Base-by-base conservation (phyloP, 352 stramenopile genomes). In the Aphanomyces cochlioides region DNA sequence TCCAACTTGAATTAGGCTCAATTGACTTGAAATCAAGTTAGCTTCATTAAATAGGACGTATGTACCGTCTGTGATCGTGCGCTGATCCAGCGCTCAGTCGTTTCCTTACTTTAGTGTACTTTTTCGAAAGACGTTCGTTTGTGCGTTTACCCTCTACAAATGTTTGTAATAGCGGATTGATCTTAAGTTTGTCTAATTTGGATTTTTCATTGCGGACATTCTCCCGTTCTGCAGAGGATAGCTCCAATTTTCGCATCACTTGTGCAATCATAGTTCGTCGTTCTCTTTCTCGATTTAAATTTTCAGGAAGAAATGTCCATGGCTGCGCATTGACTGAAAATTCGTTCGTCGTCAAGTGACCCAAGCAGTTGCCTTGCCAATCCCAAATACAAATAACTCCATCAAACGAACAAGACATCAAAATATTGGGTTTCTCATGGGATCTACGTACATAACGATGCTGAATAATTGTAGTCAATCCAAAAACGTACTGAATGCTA, bases 341-440 rank as follows among this genome's bases (percentile, higher is more conserved):
- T 37, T 92, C 84, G 0, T 77, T 74, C 15, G 88, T 83, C 66
- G 89, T 90, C 2, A 90, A 66, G 47, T 87, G 88, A 1, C 84
- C 84, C 0, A 90, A 58, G 38, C 78, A 87, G n/a, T 39, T 43
- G 0, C 82, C 82, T 36, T 85, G 67, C 84, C 84, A 92, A 47
- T 81, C 79, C 84, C 82, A 92, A 4, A 92, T 74, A 60, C 82
- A 90, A 4, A 92, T 81, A 3, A 75, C 73, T 76, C 86, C 88
- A 60, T 92, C 84, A 48, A 90, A 63, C 5, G 74, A 75, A 64
- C 82, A 90, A 0, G 82, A 90, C 7, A 90, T 65, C 1, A 90
- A 19, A 43, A 92, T 81, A 39, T 89, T 82, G 1, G 84, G 84
- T 38, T 88, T 75, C 15, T 75, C 79, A 58, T 74, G 81, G 4